Conservation (phyloP, 2,329 filamentous ascomycete species). For the Trichothecium roseum region DNA sequence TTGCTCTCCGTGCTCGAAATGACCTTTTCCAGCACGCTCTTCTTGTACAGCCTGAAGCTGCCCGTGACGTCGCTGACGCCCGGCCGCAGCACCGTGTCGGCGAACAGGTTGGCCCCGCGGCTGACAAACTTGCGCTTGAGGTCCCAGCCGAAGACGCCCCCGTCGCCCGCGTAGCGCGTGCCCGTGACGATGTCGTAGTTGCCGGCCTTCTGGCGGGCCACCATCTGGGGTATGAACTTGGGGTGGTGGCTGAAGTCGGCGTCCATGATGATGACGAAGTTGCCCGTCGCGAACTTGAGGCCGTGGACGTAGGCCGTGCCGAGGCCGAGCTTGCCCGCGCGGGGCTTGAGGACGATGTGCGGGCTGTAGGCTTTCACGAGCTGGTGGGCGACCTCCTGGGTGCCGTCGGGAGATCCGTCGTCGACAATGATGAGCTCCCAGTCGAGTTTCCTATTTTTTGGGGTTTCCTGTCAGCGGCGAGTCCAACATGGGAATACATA, state of each 20-base stretch:
- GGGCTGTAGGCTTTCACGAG: constrained; percentile 76
- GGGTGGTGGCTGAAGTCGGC: constrained; percentile 98
- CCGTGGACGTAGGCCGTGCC: constrained; percentile 95
- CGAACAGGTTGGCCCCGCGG: constrained; percentile 86
- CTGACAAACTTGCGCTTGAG: constrained; percentile 79
- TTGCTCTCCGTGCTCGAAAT: constrained; percentile 89
- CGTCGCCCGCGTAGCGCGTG: constrained; percentile 81
- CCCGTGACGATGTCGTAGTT: constrained; percentile 96
- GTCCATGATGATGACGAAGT: constrained; percentile 99
- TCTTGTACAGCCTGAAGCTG: constrained; percentile 92
- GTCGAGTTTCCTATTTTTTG: constrained; percentile 74
- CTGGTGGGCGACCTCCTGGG: constrained; percentile 80
- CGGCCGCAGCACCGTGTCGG: constrained; percentile 84
- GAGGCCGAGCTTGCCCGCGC: constrained; percentile 91
- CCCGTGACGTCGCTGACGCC: constrained; percentile 94
- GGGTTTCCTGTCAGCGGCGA: too few relatives aligned
- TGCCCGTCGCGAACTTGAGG: constrained; percentile 79
- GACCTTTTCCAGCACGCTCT: constrained; percentile 70
- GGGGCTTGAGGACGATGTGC: constrained; percentile 75
- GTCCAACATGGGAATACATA: too few relatives aligned
- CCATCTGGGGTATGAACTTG: constrained; percentile 96
- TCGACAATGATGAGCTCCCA: constrained; percentile 98
- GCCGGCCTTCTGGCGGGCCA: constrained; percentile 62
- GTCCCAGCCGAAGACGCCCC: constrained; percentile 94
- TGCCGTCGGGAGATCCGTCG: constrained; percentile 94